These are phyloP conservation scores for Schwanniomyces polymorphus DNA, from an alignment of 805 yeast genomes.

Conservation along the genomic window DNA sequence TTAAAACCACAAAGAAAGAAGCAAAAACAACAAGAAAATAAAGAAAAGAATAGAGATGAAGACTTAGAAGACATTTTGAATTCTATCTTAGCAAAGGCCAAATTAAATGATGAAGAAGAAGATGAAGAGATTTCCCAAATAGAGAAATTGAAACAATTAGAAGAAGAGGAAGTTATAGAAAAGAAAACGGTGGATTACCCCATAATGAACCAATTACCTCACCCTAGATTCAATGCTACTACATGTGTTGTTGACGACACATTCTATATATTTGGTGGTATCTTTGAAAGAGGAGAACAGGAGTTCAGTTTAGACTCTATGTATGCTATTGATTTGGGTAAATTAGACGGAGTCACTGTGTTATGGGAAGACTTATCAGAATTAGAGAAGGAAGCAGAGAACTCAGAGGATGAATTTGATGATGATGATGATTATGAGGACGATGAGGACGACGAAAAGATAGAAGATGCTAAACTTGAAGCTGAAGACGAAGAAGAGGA, in stretches of 20 bases:
- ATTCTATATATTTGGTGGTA: constrained; percentile 85
- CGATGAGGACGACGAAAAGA: constrained; percentile 62
- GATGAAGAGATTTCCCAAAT: constrained; percentile 38
- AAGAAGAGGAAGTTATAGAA: constrained; percentile 42
- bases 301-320: constrained; percentile 84
- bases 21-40: constrained; percentile 28
- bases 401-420: constrained; percentile 63
- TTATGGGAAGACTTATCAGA: constrained; percentile 86
- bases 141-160: constrained; percentile 33
- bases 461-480: constrained; percentile 37
- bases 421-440: constrained; percentile 55
- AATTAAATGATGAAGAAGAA: constrained; percentile 55
- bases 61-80: constrained; percentile 83
- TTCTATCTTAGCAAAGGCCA: constrained; percentile 70
- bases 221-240: constrained; percentile 83
- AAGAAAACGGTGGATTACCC: constrained; percentile 50
- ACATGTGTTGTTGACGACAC: constrained; percentile 83
- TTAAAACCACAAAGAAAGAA: constrained; percentile 63
- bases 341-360: constrained; percentile 82
- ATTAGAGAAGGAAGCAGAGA: constrained; percentile 50
- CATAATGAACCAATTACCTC: constrained; percentile 67
- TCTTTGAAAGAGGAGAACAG: constrained; percentile 84
- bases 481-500: constrained; percentile 67
- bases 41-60: constrained; percentile 62
- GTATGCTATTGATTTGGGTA: constrained; percentile 82